A percentile compares a stretch with the other conserved stretches of the same genome.
Evolutionary conservation across 352 stramenopile genomes (phyloP).

Genomic region (Phytopythium montanum): DNA sequence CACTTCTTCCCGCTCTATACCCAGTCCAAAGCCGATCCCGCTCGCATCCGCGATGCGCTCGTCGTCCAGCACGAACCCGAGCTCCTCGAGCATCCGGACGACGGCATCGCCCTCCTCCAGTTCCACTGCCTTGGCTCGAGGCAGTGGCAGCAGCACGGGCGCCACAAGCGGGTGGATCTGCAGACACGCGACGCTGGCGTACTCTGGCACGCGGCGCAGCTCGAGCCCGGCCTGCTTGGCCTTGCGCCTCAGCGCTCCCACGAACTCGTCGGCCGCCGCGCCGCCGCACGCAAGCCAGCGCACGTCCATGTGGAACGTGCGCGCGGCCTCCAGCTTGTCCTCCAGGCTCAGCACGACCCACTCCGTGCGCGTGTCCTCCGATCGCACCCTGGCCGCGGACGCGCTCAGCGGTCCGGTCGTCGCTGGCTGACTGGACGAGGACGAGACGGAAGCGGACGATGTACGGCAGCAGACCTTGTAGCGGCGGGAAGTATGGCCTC

Average conservation of each 20-base stretch:
- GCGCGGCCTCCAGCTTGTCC: conserved; percentile 49
- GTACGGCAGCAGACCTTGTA: conserved; percentile 45
- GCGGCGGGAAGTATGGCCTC: conserved; percentile 12
- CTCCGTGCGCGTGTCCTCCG: conserved; percentile 53
- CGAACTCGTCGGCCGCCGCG: conserved; percentile 70
- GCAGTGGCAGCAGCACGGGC: conserved; percentile 55
- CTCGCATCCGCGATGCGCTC: conserved; percentile 56
- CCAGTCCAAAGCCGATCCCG: conserved; percentile 66
- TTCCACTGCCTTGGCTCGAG: conserved; percentile 1
- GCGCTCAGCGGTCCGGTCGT: conserved; percentile 4
- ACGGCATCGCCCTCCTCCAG: conserved; percentile 22
- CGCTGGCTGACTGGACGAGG: conserved; percentile 2
- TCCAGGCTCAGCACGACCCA: conserved; percentile 74
- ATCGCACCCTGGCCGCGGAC: conserved; percentile 2
- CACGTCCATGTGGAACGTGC: conserved; percentile 69
- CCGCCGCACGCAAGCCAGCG: conserved; percentile 80
- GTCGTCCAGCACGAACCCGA: conserved; percentile 69
- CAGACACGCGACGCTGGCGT: conserved; percentile 61
- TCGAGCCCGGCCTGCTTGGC: conserved; percentile 66
- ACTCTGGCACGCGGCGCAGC: conserved; percentile 71
- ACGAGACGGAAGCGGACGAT: conserved; percentile 10
- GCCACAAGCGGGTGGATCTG: conserved; percentile 73
- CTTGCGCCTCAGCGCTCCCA: conserved; percentile 53
- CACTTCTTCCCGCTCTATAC: conserved; percentile 41
- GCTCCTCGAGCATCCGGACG: conserved; percentile 27